Conservation (phyloP, 179 eudicot genomes). For the Amaranthus tricolor region DNA sequence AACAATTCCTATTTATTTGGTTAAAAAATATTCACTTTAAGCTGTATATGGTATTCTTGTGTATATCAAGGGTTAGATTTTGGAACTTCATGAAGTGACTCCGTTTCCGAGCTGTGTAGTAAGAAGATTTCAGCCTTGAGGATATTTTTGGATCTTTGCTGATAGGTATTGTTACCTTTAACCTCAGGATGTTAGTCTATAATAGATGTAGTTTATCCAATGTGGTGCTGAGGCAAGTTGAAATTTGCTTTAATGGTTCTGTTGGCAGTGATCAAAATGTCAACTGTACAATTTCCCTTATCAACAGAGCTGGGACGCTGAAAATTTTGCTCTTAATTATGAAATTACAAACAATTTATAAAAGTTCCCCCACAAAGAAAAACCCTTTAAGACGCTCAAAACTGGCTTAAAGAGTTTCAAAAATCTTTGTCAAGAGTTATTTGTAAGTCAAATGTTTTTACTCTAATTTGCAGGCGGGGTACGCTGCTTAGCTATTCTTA, state of each 20-base stretch:
- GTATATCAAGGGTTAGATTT: background rate
- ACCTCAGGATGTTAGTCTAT: background rate
- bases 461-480: constrained; percentile 65
- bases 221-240: background rate
- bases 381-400: background rate
- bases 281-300: background rate
- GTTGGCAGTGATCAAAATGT: background rate
- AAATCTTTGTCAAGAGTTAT: background rate
- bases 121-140: background rate
- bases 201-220: background rate
- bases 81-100: background rate
- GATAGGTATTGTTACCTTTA: background rate
- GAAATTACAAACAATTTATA: background rate
- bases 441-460: background rate
- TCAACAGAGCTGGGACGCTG: background rate
- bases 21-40: background rate
- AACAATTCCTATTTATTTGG: background rate
- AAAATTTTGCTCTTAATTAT: background rate
- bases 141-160: background rate
- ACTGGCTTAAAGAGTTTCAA: background rate
- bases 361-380: background rate
- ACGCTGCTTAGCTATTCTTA: constrained; percentile 85
- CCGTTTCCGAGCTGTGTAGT: background rate
- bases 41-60: background rate
- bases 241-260: background rate